These are phyloP conservation scores for Dimocarpus longan DNA, from an alignment of 345 rosid species.

Conservation along the genomic window DNA sequence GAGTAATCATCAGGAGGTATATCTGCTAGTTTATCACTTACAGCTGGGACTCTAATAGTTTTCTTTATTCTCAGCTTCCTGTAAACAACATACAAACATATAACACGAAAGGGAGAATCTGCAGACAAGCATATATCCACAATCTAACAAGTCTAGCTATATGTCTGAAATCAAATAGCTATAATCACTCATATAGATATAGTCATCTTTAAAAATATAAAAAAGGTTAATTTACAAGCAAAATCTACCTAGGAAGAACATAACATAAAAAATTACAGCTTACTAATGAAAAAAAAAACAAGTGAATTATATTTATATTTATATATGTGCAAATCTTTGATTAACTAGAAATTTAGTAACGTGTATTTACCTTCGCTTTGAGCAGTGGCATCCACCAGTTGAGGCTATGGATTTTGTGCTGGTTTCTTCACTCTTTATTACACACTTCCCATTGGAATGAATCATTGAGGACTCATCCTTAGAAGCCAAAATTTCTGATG, in stretches of 20 bases:
- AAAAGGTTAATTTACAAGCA: background rate
- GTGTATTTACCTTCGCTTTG: slow-evolving; percentile 29
- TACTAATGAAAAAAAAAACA: too few relatives aligned
- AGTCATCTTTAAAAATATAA: too few relatives aligned
- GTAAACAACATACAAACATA: background rate
- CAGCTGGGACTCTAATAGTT: slow-evolving; percentile 33
- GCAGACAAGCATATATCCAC: background rate
- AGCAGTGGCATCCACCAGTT: slow-evolving; percentile 38
- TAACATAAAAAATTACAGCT: too few relatives aligned
- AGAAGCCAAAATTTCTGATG: slow-evolving; percentile 28
- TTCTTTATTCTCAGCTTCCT: slow-evolving; percentile 38
- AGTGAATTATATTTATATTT: too few relatives aligned
- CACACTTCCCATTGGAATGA: slow-evolving; percentile 13
- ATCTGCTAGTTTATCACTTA: slow-evolving; percentile 33
- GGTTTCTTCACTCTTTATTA: slow-evolving; percentile 13
- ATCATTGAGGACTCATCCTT: slow-evolving; percentile 10
- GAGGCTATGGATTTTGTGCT: slow-evolving; percentile 26
- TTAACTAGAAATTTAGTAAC: background rate
- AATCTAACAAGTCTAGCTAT: background rate
- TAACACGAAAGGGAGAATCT: background rate
- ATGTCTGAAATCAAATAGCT: too few relatives aligned
- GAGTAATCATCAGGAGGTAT: slow-evolving; percentile 39
- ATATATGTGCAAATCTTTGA: too few relatives aligned
- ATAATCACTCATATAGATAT: too few relatives aligned
- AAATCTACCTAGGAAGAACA: background rate